Base-by-base conservation (phyloP, 228 moss, liverwort and hornwort genomes). In the Sphagnum magellanicum region DNA sequence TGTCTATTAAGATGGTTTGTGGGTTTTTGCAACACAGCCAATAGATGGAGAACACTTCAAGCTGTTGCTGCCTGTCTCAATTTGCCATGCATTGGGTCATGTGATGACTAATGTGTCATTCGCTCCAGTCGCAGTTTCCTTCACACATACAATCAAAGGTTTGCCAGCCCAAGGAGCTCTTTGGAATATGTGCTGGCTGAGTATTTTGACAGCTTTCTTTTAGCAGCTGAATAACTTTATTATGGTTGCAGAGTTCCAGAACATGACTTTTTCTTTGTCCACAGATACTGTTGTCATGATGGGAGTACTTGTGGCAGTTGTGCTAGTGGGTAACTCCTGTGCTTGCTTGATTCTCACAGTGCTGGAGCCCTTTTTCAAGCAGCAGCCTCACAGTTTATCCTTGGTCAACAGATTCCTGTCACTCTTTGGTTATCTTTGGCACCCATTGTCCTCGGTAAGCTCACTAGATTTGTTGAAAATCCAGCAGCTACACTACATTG, bases 121-220 rank as follows among this genome's bases (percentile, higher is more conserved):
- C 55, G 90, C 91, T 17, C 92, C 98, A 10, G 94, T 98, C 53
- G 98, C 98, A 0, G 98, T 98, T 68, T 98, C 98, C 1, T 98
- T 98, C 76, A 98, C 98, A 47, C 98, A 98, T 78, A 98, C 97
- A 57, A 88, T 98, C 76, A 98, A 98, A 73, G 88, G 86, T 85
- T 79, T 57, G 12, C 6, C 6, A 52, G 50, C 14, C 32, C 49
- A 51, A 63, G 8, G 49, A 17, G n/a, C 51, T 55, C 32, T 13
- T 62, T 47, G 15, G 61, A 14, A 16, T 47, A 16, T 46, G 61
- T 16, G 47, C 61, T 62, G 61, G 8, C 16, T 8, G 47, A 16
- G 61, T 4, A 16, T 6, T 62, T 16, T 10, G 5, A 3, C 8
- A 57, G 55, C 1, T 55, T 8, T 55, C n/a, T 15, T 61, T 10